Conservation (phyloP, 331 rosid genomes). For the Quercus lobata region DNA sequence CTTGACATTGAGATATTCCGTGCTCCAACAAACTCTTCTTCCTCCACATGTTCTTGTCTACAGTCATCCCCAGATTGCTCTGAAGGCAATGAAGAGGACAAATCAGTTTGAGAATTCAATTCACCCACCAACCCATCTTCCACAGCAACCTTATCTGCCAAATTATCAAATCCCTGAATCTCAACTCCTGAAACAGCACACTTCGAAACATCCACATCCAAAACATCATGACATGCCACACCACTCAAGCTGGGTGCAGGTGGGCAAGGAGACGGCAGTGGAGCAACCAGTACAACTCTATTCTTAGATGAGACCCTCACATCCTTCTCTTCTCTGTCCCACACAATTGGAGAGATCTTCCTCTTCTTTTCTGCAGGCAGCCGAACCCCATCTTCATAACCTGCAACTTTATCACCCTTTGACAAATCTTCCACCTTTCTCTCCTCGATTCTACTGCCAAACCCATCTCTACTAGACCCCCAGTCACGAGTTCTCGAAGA, state of each 20-base stretch:
- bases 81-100: neutral
- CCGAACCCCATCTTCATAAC: slow-evolving; percentile 10
- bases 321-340: slow-evolving; percentile 52
- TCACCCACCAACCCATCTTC: slow-evolving; percentile 8
- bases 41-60: slow-evolving; percentile 10
- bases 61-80: neutral
- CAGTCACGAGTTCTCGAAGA: neutral
- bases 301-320: slow-evolving; percentile 24
- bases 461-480: slow-evolving; percentile 7
- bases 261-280: slow-evolving; percentile 7
- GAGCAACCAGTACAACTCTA: slow-evolving; percentile 13
- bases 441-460: slow-evolving; percentile 26
- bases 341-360: slow-evolving; percentile 59
- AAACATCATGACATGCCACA: neutral
- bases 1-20: slow-evolving; percentile 54
- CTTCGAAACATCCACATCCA: neutral
- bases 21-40: slow-evolving; percentile 9
- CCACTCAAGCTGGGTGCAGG: neutral
- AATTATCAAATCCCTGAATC: slow-evolving; percentile 7
- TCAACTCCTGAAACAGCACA: neutral
- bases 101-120: slow-evolving; percentile 1
- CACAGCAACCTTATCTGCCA: neutral
- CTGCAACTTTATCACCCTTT: neutral
- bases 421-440: slow-evolving; percentile 25
- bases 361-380: slow-evolving; percentile 52